Evolutionary conservation across 768 basidiomycete genomes (phyloP).

Genomic region (Cyclocybe cylindracea): DNA sequence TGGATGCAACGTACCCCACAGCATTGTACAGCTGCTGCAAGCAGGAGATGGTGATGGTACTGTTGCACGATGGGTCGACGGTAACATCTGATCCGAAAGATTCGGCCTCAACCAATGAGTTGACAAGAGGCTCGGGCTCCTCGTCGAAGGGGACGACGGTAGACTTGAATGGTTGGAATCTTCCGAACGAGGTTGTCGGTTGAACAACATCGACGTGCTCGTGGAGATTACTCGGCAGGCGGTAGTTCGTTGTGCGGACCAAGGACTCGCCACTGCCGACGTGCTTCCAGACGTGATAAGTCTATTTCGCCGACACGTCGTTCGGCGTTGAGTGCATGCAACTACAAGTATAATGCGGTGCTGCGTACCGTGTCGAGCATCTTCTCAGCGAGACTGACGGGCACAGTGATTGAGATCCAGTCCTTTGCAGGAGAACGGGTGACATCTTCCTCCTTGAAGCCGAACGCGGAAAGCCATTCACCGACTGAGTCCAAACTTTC

Average conservation of each 20-base stretch:
- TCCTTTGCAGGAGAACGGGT: slow-evolving; percentile 65
- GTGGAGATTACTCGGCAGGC: slow-evolving; percentile 59
- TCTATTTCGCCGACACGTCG: slow-evolving; percentile 32
- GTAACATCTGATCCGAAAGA: slow-evolving; percentile 21
- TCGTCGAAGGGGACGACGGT: slow-evolving; percentile 30
- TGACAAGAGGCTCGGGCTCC: slow-evolving; percentile 11
- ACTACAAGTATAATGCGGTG: background rate
- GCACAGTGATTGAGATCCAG: slow-evolving; percentile 64
- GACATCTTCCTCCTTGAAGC: slow-evolving; percentile 47
- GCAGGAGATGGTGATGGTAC: slow-evolving; percentile 51
- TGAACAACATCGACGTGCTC: slow-evolving; percentile 68
- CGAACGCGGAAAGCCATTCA: slow-evolving; percentile 62
- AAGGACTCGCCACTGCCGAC: slow-evolving; percentile 50
- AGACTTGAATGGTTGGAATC: slow-evolving; percentile 28
- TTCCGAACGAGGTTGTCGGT: slow-evolving; percentile 67
- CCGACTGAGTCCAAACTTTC: slow-evolving; percentile 55
- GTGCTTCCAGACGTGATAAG: slow-evolving; percentile 65
- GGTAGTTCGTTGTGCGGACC: slow-evolving; percentile 70
- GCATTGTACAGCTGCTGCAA: slow-evolving; percentile 58
- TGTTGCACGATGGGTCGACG: slow-evolving; percentile 50
- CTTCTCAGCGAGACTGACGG: slow-evolving; percentile 60
- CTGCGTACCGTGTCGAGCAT: slow-evolving; percentile 68
- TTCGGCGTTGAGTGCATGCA: background rate
- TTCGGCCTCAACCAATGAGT: slow-evolving; percentile 10
- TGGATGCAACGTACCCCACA: slow-evolving; percentile 43